Conservation (phyloP, 495 filamentous ascomycete genomes). For the Penicillium riverlandense region DNA sequence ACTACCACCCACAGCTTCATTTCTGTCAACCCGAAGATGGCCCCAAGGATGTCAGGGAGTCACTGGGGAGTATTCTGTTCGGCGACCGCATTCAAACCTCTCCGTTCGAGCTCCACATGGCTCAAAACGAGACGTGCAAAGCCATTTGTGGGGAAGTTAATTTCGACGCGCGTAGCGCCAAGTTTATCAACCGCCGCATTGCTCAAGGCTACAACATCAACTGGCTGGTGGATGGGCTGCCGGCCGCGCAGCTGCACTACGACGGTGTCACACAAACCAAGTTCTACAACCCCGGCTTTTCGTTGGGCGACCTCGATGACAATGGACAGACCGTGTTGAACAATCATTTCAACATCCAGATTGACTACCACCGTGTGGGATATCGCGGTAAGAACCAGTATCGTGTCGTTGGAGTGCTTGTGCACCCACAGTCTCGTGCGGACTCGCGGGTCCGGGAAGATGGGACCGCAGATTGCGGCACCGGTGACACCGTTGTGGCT, state of each 20-base stretch:
- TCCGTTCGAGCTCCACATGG: conserved; percentile 82
- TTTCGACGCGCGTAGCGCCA: conserved; percentile 60
- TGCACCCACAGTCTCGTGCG: conserved; percentile 66
- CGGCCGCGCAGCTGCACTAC: conserved; percentile 69
- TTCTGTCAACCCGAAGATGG: conserved; percentile 78
- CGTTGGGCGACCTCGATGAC: conserved; percentile 60
- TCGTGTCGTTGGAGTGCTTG: conserved; percentile 85
- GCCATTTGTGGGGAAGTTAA: conserved; percentile 56
- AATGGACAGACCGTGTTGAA: conserved; percentile 57
- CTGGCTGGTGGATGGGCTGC: conserved; percentile 91
- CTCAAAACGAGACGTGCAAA: conserved; percentile 78
- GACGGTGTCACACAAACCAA: conserved; percentile 66
- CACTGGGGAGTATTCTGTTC: conserved; percentile 90
- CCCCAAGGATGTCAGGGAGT: conserved; percentile 71
- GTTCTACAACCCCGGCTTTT: conserved; percentile 85
- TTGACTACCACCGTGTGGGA: conserved; percentile 79
- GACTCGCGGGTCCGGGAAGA: conserved; percentile 49
- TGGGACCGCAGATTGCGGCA: conserved; percentile 55
- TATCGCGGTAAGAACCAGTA: conserved; percentile 53
- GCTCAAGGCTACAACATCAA: conserved; percentile 80
- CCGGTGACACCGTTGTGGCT: conserved; percentile 39
- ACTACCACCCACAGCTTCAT: conserved; percentile 80
- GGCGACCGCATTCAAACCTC: conserved; percentile 93
- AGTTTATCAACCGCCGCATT: conserved; percentile 79
- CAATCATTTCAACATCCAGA: conserved; percentile 90